Conservation (phyloP, 441 rosid species). For the Sinapis alba region DNA sequence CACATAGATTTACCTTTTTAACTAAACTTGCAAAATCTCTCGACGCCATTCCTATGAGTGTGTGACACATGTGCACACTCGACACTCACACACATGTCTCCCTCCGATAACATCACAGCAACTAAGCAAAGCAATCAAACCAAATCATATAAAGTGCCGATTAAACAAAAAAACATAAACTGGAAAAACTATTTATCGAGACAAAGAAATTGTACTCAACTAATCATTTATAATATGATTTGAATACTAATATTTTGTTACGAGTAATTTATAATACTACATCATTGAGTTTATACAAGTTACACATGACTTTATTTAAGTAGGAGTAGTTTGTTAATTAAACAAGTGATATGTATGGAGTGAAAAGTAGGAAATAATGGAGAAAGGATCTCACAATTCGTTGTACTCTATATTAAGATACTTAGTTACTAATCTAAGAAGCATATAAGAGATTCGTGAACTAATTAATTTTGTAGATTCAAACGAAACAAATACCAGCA, state of each 20-base stretch:
- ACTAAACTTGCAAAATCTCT: slow-evolving; percentile 9
- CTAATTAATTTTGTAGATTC: background rate
- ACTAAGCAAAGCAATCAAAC: slow-evolving; percentile 5
- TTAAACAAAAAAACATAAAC: background rate
- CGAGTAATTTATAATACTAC: background rate
- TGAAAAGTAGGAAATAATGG: background rate
- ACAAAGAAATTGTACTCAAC: no score
- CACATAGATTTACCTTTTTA: background rate
- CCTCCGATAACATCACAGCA: background rate
- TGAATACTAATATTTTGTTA: background rate
- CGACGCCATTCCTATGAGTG: slow-evolving; percentile 16
- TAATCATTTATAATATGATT: background rate
- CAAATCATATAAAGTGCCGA: background rate
- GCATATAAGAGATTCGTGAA: background rate
- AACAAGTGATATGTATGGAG: background rate
- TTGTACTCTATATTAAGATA: background rate
- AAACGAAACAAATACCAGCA: background rate
- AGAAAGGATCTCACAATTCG: background rate
- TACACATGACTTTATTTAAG: background rate
- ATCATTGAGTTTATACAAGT: background rate
- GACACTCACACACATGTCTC: background rate
- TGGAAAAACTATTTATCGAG: background rate
- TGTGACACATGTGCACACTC: slow-evolving; percentile 11
- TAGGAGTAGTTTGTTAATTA: background rate
- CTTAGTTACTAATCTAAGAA: background rate